Evolutionary conservation across 352 stramenopile genomes (phyloP).

Genomic region (Elongisporangium senticosum): DNA sequence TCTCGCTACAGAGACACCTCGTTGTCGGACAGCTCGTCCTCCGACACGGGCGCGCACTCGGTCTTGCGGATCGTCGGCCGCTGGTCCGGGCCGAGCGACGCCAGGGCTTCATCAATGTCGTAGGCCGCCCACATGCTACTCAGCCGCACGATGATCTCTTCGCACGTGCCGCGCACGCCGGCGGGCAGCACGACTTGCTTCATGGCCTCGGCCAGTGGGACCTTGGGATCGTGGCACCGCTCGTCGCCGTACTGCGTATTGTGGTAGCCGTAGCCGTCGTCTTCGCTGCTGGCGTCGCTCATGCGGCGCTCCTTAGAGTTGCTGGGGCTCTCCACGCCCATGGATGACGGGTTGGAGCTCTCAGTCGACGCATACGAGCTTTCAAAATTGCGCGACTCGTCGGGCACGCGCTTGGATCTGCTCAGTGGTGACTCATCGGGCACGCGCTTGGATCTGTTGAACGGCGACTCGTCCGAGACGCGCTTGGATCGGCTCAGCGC

Average conservation of each 20-base stretch:
- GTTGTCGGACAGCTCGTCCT: neutral
- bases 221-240: conserved; percentile 55
- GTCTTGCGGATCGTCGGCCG: conserved; percentile 2
- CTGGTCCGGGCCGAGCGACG: conserved; percentile 36
- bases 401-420: conserved; percentile 19
- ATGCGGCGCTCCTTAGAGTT: conserved; percentile 48
- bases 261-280: conserved; percentile 27
- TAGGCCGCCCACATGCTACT: conserved; percentile 80
- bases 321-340: conserved; percentile 19
- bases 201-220: conserved; percentile 68
- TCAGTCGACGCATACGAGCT: conserved; percentile 7
- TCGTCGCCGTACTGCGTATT: conserved; percentile 49
- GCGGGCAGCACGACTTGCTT: conserved; percentile 71
- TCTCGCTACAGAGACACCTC: conserved; percentile 13
- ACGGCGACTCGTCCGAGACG: conserved; percentile 10
- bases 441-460: conserved; percentile 15
- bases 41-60: neutral
- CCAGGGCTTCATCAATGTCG: conserved; percentile 50
- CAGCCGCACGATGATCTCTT: conserved; percentile 71
- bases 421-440: conserved; percentile 24
- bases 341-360: neutral
- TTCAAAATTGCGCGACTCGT: conserved; percentile 15
- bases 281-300: conserved; percentile 33
- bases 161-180: conserved; percentile 47
- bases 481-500: neutral